Evolutionary conservation across 1,284 basidiomycete genomes (phyloP), one percentile per base, ranked within the genome.

Genomic region (Gymnopus androsaceus): DNA sequence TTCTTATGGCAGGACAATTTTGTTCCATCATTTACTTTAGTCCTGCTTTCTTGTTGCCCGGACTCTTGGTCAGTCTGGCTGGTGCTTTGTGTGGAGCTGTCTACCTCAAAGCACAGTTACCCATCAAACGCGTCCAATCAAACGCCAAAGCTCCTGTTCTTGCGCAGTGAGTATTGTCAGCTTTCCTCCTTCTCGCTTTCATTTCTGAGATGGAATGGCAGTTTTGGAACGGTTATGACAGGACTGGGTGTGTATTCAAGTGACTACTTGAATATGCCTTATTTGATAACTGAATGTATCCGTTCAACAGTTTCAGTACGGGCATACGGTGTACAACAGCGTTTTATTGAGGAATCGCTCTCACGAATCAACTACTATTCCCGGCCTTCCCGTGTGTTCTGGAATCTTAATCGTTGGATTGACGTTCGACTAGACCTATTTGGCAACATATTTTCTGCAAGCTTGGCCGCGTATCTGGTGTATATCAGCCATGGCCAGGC

Each of bases 181-280:
- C 11, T 27, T 45, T n/a, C n/a, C n/a, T n/a, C n/a, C n/a, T 21
- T 33, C 8, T 30, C 17, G 49, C 7, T 28, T 9, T 19, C 27
- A 9, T 23, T 31, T 21, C 31, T 33, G 15, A 58, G 55, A 61
- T 81, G 85, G 15, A 23, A 19, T 27, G 15, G 83, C 42, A 72
- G 70, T 63, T 88, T 92, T 62, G 83, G 85, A 14, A 82, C 85
- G 21, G 81, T 86, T 0, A 79, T 90, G 42, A 70, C 78, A 7
- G 90, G 90, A 27, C 73, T 92, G 33, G 74, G 84, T 87, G 59
- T 52, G 79, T 66, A 8, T 11, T 21, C 23, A n/a, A n/a, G n/a
- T n/a, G n/a, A n/a, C n/a, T n/a, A n/a, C n/a, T n/a, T n/a, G n/a
- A n/a, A n/a, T n/a, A n/a, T n/a, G n/a, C n/a, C n/a, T n/a, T n/a